Percentiles rank a stretch among this genome's conserved stretches.
phyloP scores from a whole-genome alignment of 1,139 yeast species.

The Candida sanyaensis region DNA sequence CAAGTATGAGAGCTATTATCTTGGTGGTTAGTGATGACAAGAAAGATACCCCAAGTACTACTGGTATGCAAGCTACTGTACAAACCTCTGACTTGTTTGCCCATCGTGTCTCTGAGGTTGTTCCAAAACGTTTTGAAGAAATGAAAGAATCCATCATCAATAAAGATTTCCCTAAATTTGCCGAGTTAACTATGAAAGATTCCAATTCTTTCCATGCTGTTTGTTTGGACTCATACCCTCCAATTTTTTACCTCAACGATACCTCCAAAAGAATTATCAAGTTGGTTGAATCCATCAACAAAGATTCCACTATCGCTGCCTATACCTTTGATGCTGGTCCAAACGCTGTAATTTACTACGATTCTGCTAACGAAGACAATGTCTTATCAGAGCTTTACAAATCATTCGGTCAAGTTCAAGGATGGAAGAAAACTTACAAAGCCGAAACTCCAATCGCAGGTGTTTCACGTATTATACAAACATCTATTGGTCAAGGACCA shows the following conservation, averaged over 20 bases:
- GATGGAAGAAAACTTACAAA: slow-evolving; percentile 56
- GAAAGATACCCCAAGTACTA: slow-evolving; percentile 92
- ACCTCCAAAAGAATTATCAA: slow-evolving; percentile 89
- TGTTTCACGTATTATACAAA: slow-evolving; percentile 78
- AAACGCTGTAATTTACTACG: slow-evolving; percentile 92
- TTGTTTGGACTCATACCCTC: slow-evolving; percentile 93
- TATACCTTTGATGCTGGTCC: slow-evolving; percentile 99
- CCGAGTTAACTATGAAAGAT: slow-evolving; percentile 90
- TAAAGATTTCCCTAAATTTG: slow-evolving; percentile 78
- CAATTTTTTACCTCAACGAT: slow-evolving; percentile 93
- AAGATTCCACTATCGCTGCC: slow-evolving; percentile 77
- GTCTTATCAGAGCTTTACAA: slow-evolving; percentile 63
- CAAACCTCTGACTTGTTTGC: slow-evolving; percentile 82
- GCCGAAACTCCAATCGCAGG: slow-evolving; percentile 46
- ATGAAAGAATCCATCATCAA: slow-evolving; percentile 76
- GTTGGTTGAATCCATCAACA: slow-evolving; percentile 76
- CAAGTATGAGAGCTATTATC: slow-evolving; percentile 86
- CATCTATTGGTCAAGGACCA: slow-evolving; percentile 90
- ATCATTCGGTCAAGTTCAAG: slow-evolving; percentile 58
- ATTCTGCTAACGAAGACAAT: slow-evolving; percentile 65
- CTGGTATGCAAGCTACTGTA: slow-evolving; percentile 96
- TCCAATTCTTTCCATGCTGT: slow-evolving; percentile 98
- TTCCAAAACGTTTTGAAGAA: slow-evolving; percentile 77
- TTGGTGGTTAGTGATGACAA: slow-evolving; percentile 90
- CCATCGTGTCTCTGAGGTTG: slow-evolving; percentile 75